phyloP scores from a whole-genome alignment of 225 moss, liverwort and hornwort species.

The Marchantia paleacea region DNA sequence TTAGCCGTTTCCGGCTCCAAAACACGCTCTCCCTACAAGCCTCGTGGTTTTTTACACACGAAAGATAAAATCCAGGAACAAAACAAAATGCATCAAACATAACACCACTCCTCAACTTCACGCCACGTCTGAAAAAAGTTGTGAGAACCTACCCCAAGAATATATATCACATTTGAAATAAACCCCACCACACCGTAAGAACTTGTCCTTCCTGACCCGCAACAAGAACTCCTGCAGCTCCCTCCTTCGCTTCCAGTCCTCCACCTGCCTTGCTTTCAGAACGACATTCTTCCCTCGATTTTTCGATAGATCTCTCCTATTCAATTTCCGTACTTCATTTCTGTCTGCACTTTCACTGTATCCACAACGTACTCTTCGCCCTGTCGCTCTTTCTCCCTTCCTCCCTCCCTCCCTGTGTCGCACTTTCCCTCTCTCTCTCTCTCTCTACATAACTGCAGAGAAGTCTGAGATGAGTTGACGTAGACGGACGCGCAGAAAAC shows the following conservation, averaged over 20 bases:
- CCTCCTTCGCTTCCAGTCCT: background rate
- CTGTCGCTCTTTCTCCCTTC: background rate
- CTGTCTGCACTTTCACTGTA: background rate
- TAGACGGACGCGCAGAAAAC: background rate
- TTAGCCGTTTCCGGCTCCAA: background rate
- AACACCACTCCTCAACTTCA: constrained; percentile 1
- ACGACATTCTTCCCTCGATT: background rate
- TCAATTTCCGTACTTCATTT: background rate
- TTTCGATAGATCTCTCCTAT: background rate
- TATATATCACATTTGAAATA: constrained; percentile 9
- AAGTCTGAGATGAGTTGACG: background rate
- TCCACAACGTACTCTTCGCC: background rate
- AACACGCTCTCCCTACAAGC: constrained; percentile 6
- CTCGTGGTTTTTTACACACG: background rate
- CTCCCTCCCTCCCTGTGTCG: background rate
- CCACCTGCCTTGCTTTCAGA: background rate
- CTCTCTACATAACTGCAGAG: background rate
- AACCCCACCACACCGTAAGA: constrained; percentile 14
- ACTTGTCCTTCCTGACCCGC: background rate
- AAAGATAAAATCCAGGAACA: background rate
- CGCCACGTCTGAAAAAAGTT: background rate
- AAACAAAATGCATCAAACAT: constrained; percentile 2
- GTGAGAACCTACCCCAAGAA: constrained; percentile 18
- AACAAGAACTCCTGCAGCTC: background rate
- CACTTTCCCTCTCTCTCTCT: background rate